Conservation (phyloP, 306 rosid genomes). For the Biancaea sappan region DNA sequence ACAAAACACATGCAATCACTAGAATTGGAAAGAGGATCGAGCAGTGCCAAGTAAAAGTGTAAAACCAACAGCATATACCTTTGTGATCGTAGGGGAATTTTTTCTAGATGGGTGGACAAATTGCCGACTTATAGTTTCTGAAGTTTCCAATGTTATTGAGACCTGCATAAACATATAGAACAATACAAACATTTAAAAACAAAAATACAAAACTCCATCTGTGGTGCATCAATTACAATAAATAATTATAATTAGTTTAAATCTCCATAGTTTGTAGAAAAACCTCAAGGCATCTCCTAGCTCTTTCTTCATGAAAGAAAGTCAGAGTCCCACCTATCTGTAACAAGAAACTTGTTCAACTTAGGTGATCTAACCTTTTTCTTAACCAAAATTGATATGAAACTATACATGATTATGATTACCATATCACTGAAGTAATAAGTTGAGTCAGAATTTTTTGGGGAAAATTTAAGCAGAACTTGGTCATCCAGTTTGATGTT, state of each 20-base stretch:
- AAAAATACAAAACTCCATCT: constrained; percentile 25
- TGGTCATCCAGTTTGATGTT: constrained; percentile 92
- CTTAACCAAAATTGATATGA: constrained; percentile 22
- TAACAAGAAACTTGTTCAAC: constrained; percentile 23
- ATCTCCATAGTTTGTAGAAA: constrained; percentile 28
- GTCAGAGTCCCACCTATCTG: constrained; percentile 99
- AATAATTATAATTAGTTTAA: constrained; percentile 15
- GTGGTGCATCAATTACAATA: constrained; percentile 30
- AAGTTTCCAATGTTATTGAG: constrained; percentile 86
- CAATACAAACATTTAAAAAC: neutral
- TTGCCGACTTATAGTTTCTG: constrained; percentile 81
- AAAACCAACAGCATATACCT: constrained; percentile 52
- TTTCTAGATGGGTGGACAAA: constrained; percentile 89
- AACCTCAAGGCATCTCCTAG: constrained; percentile 98
- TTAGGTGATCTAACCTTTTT: constrained; percentile 1
- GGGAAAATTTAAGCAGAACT: constrained; percentile 93
- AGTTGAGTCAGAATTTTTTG: constrained; percentile 84
- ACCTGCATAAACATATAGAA: constrained; percentile 46
- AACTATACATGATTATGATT: constrained; percentile 35
- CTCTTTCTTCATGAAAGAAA: constrained; percentile 85
- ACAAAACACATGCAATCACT: neutral
- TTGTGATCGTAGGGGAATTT: constrained; percentile 92
- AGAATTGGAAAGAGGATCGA: constrained; percentile 17
- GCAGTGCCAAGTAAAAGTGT: constrained; percentile 14
- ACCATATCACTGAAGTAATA: constrained; percentile 97